Evolutionary conservation across 441 rosid genomes (phyloP).

Genomic region (Gossypium trilobum): DNA sequence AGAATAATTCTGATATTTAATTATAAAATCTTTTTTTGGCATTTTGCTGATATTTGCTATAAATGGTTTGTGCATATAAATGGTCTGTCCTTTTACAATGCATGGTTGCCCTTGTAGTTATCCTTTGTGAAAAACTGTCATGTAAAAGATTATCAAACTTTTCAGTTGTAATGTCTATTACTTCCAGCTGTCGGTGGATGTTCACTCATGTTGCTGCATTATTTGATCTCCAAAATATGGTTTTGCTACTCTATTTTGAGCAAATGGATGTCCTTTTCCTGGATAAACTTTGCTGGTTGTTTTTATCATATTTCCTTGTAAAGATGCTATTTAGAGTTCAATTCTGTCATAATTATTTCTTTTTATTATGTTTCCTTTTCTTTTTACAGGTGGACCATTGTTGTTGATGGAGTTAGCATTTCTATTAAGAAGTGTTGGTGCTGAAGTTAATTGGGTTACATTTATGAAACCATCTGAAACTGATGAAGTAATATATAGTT

Average conservation of each 20-base stretch:
- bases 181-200: conserved; percentile 6
- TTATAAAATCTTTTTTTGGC: background rate
- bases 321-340: background rate
- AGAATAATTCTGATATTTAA: background rate
- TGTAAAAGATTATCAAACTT: background rate
- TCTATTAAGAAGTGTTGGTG: conserved; percentile 51
- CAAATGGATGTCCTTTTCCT: background rate
- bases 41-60: background rate
- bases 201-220: background rate
- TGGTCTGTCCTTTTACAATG: background rate
- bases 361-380: background rate
- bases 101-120: background rate
- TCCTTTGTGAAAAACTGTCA: background rate
- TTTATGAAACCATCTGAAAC: conserved; percentile 35
- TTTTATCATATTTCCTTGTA: background rate
- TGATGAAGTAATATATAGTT: conserved; percentile 40
- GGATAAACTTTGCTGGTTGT: background rate
- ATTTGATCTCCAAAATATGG: background rate
- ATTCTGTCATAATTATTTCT: background rate
- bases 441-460: conserved; percentile 51
- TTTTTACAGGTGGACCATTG: conserved; percentile 45
- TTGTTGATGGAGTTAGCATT: conserved; percentile 61
- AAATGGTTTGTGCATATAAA: background rate
- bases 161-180: background rate
- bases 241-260: background rate